A percentile compares a stretch with the other conserved stretches of the same genome.
Conservation (phyloP, 2,329 filamentous ascomycete genomes). For the Rutstroemia sp. region DNA sequence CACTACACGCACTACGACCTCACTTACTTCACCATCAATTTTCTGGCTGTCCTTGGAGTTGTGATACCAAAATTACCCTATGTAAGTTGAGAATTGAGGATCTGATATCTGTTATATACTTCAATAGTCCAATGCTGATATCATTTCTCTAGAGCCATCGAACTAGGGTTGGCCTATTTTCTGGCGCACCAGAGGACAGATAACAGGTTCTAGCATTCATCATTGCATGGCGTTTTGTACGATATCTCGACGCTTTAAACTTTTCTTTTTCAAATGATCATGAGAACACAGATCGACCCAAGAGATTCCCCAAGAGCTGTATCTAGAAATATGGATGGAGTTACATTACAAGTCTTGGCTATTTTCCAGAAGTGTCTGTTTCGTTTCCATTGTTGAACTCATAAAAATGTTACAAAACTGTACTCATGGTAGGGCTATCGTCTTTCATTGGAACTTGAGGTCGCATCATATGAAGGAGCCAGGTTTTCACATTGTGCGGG, state of each 20-base stretch:
- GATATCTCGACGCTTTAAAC: slow-evolving; percentile 22
- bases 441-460: too few species aligned
- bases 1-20: slow-evolving; percentile 98
- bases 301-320: slow-evolving; percentile 22
- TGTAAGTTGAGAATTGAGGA: slow-evolving; percentile 46
- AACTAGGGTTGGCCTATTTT: slow-evolving; percentile 69
- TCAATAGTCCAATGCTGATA: slow-evolving; percentile 10
- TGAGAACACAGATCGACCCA: slow-evolving; percentile 18
- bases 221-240: slow-evolving; percentile 25
- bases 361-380: slow-evolving; percentile 9
- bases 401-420: too few species aligned
- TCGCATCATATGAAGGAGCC: too few species aligned
- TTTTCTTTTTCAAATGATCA: slow-evolving; percentile 18
- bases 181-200: slow-evolving; percentile 56
- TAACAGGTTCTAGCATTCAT: slow-evolving; percentile 17
- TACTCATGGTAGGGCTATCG: too few species aligned
- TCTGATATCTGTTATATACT: neutral
- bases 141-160: slow-evolving; percentile 57
- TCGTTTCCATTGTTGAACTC: neutral
- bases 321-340: slow-evolving; percentile 24
- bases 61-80: slow-evolving; percentile 95
- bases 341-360: slow-evolving; percentile 19
- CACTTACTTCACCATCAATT: slow-evolving; percentile 96
- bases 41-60: slow-evolving; percentile 82
- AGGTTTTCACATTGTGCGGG: too few species aligned